These are phyloP conservation scores for Cyberlindnera nakhonratchasimensis DNA, from an alignment of 805 yeast species.

Conservation along the genomic window DNA sequence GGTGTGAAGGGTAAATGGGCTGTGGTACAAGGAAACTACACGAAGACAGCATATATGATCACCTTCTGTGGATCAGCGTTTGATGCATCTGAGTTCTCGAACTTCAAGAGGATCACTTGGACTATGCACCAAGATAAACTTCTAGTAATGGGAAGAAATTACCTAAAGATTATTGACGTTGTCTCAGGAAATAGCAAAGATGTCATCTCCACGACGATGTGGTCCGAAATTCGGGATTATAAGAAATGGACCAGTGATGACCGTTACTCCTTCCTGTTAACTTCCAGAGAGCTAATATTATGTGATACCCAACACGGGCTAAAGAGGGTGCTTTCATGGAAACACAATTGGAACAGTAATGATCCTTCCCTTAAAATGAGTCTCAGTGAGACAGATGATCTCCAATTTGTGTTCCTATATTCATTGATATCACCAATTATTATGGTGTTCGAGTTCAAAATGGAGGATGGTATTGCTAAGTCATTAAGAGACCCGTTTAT, in stretches of 20 bases:
- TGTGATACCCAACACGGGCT: constrained; percentile 36
- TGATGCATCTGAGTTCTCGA: constrained; percentile 51
- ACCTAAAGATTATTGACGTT: constrained; percentile 34
- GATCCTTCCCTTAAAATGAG: constrained; percentile 52
- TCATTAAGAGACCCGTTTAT: constrained; percentile 37
- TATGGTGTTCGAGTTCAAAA: constrained; percentile 35
- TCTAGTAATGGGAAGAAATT: constrained; percentile 41
- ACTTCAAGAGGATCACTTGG: constrained; percentile 53
- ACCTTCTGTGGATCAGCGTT: constrained; percentile 14
- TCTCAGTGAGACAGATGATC: constrained; percentile 26
- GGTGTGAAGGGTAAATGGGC: constrained; percentile 54
- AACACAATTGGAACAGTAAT: constrained; percentile 53
- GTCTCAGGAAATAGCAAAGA: constrained; percentile 29
- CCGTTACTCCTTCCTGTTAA: constrained; percentile 48
- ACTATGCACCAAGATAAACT: constrained; percentile 30
- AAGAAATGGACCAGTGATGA: constrained; percentile 28
- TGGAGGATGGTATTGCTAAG: constrained; percentile 33
- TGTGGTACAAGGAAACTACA: constrained; percentile 29
- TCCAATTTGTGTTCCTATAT: constrained; percentile 24
- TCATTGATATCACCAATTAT: constrained; percentile 33
- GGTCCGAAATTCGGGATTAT: constrained; percentile 40
- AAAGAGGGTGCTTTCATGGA: constrained; percentile 64
- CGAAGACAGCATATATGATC: neutral
- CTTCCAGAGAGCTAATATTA: constrained; percentile 65
- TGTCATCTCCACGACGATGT: constrained; percentile 28